Evolutionary conservation across 257 asterid species (phyloP), one percentile per base, ranked within the genome.

Genomic region (Leonotis leonurus): DNA sequence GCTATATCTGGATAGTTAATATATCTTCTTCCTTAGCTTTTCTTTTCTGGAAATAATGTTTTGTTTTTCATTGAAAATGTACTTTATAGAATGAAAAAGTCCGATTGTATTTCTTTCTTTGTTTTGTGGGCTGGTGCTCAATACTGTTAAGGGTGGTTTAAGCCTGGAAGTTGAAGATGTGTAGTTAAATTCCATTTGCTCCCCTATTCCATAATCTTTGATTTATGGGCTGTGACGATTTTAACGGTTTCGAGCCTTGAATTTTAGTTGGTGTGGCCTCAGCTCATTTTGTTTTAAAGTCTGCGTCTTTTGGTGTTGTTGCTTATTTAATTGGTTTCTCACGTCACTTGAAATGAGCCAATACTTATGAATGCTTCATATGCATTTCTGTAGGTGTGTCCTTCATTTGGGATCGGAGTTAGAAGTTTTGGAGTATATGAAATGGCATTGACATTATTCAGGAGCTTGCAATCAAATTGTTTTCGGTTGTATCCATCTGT

Each of bases 371-470:
- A 35, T 20, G 27, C 35, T 25, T 3, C 22, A 18, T 5, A 56
- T 43, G 9, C 49, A 14, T 35, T 56, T 20, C 52, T 51, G 59
- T 54, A 75, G 83, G 64, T 52, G 16, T 8, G 22, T 17, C 45
- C 64, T 64, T 60, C 50, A 17, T 54, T 65, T 46, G 74, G 43
- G 54, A 41, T 73, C 64, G 57, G 62, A 46, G 41, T 44, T 29
- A 8, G 6, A 45, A 65, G 52, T 52, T 56, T 25, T 20, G 22
- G 60, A 40, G 33, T 33, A 25, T 60, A 54, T 50, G 64, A 70
- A 58, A 93, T 89, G 99, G 87, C 96, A 37, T 69, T 87, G 70
- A 85, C 94, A 29, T 62, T 93, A 76, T 78, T 87, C 65, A 82
- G 84, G 70, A 95, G 97, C 75, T 72, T 93, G 60, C 83, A 77